phyloP scores from a whole-genome alignment of 495 filamentous ascomycete species.

The Penicillium waksmanii region DNA sequence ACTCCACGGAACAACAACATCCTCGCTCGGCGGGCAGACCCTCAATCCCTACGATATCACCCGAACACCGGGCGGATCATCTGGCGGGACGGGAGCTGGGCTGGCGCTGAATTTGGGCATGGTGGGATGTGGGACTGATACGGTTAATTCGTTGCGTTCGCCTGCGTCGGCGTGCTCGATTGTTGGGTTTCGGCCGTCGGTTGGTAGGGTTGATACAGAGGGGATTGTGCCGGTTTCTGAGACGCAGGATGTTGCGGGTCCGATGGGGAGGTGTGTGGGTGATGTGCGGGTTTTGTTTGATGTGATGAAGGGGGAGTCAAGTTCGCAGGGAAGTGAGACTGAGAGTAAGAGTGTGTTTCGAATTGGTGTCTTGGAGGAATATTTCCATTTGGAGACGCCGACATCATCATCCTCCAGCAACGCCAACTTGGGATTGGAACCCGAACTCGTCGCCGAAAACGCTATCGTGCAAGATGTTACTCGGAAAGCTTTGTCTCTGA shows the following conservation, averaged over 20 bases:
- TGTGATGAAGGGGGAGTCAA: constrained; percentile 53
- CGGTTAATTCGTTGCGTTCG: constrained; percentile 63
- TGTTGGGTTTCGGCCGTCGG: constrained; percentile 62
- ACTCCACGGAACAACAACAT: constrained; percentile 63
- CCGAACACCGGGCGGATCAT: constrained; percentile 66
- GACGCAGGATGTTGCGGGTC: constrained; percentile 65
- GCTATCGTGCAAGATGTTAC: constrained; percentile 55
- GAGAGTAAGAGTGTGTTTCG: constrained; percentile 18
- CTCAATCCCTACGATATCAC: constrained; percentile 64
- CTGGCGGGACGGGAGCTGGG: constrained; percentile 63
- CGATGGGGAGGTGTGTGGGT: constrained; percentile 56
- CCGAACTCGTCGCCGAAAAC: constrained; percentile 59
- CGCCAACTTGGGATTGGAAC: not conserved
- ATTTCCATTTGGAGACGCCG: constrained; percentile 38
- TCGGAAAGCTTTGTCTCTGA: constrained; percentile 34
- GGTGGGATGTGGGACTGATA: constrained; percentile 64
- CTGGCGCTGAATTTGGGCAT: constrained; percentile 62
- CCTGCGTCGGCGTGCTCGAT: constrained; percentile 65
- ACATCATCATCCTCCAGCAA: constrained; percentile 39
- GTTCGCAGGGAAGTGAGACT: not conserved
- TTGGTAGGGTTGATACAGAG: constrained; percentile 53
- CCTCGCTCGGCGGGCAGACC: constrained; percentile 63
- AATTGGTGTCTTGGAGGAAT: constrained; percentile 49
- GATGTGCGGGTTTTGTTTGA: constrained; percentile 60
- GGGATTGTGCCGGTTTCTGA: constrained; percentile 64